Evolutionary conservation across 176 grass and related monocot genomes (phyloP).

Genomic region (Cocos nucifera): DNA sequence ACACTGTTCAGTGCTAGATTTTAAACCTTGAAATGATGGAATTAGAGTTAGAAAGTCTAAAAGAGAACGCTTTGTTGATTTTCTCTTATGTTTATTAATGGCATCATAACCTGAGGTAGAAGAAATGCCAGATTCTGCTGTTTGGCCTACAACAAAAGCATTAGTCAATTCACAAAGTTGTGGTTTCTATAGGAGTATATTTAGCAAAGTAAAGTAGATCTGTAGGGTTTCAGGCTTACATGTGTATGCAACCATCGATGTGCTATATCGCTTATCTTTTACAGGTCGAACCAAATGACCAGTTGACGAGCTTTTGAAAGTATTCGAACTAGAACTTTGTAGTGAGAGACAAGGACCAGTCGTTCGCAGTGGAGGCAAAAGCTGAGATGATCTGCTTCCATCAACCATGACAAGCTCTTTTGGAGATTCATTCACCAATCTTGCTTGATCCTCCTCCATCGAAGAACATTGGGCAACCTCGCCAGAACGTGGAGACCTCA

Average conservation of each 20-base stretch:
- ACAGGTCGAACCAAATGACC: conserved; percentile 33
- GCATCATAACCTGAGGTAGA: conserved; percentile 26
- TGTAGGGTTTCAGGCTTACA: conserved; percentile 14
- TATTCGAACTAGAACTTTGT: conserved; percentile 27
- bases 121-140: conserved; percentile 27
- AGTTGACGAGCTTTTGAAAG: conserved; percentile 19
- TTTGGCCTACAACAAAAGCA: conserved; percentile 35
- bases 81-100: conserved; percentile 11
- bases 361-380: conserved; percentile 24
- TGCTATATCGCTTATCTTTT: conserved; percentile 26
- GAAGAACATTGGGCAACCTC: conserved; percentile 13
- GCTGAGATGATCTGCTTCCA: conserved; percentile 35
- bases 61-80: conserved; percentile 52
- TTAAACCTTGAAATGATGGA: conserved; percentile 52
- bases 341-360: conserved; percentile 20
- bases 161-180: conserved; percentile 7
- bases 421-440: conserved; percentile 18
- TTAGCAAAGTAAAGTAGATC: conserved; percentile 1
- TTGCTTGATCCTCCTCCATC: neutral
- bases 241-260: conserved; percentile 6
- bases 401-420: conserved; percentile 31
- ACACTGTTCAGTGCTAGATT: conserved; percentile 24
- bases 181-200: too few species aligned
- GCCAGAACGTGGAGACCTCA: conserved; percentile 14
- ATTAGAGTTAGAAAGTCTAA: conserved; percentile 52